phyloP scores from a whole-genome alignment of 345 rosid genomes.

The Euphorbia pulcherrima region DNA sequence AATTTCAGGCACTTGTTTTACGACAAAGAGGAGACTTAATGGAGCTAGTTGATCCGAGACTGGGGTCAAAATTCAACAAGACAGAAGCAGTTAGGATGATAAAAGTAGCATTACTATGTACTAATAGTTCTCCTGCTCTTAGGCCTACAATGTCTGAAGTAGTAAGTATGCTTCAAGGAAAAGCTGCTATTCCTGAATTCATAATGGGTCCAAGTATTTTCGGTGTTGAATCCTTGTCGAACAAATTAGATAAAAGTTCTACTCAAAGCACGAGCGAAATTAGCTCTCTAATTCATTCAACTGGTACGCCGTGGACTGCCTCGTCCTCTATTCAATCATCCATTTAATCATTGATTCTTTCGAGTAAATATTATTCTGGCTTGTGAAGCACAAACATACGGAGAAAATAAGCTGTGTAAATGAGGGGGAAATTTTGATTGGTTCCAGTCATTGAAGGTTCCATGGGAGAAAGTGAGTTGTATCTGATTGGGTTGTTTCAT shows the following conservation, averaged over 20 bases:
- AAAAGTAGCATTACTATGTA: constrained; percentile 28
- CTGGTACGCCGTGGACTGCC: not conserved
- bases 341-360: constrained; percentile 1
- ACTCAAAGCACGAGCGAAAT: not conserved
- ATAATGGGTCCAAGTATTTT: constrained; percentile 1
- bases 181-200: constrained; percentile 13
- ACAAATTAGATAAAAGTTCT: not conserved
- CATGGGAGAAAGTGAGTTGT: not conserved
- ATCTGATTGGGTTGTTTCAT: not conserved
- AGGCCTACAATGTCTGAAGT: constrained; percentile 37
- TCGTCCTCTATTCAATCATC: constrained; percentile 1
- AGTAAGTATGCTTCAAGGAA: constrained; percentile 35
- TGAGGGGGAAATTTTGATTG: not conserved
- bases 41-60: constrained; percentile 30
- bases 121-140: constrained; percentile 22
- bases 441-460: not conserved
- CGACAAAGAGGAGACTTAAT: constrained; percentile 28
- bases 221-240: not conserved
- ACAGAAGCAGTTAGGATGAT: constrained; percentile 22
- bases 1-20: constrained; percentile 28
- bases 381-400: not conserved
- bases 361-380: not conserved
- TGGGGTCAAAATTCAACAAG: constrained; percentile 19
- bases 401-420: not conserved
- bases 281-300: not conserved